A percentile compares a stretch with the other conserved stretches of the same genome.
These are phyloP conservation scores for Fusarium fracticaudum DNA, from an alignment of 2,329 filamentous ascomycete genomes.

Conservation along the genomic window DNA sequence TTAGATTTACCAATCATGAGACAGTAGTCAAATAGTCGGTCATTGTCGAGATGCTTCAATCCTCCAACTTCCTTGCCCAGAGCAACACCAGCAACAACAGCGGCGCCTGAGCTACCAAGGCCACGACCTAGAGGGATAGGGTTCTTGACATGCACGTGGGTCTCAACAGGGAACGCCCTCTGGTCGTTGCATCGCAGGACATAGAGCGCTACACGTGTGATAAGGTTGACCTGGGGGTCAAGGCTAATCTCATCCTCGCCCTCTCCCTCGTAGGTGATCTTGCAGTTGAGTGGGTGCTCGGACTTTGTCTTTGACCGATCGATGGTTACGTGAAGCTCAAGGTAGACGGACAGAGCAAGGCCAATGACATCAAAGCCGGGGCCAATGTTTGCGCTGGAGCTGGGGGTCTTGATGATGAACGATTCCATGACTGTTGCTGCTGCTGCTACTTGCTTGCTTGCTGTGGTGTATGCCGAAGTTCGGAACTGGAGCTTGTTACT, in stretches of 20 bases:
- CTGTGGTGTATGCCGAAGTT: slow-evolving; percentile 26
- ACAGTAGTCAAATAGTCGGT: slow-evolving; percentile 92
- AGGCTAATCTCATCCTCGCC: slow-evolving; percentile 82
- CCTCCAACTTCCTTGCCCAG: slow-evolving; percentile 89
- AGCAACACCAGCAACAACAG: slow-evolving; percentile 94
- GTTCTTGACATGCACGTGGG: slow-evolving; percentile 94
- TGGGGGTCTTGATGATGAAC: slow-evolving; percentile 82
- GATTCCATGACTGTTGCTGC: slow-evolving; percentile 60
- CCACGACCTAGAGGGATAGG: slow-evolving; percentile 93
- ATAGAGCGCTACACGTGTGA: slow-evolving; percentile 93
- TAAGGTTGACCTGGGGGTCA: slow-evolving; percentile 86
- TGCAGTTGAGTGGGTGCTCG: slow-evolving; percentile 80
- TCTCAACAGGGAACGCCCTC: slow-evolving; percentile 83
- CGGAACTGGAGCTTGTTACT: slow-evolving; percentile 3
- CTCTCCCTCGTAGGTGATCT: slow-evolving; percentile 88
- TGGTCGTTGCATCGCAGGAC: slow-evolving; percentile 92
- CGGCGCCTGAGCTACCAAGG: slow-evolving; percentile 93
- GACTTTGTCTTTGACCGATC: slow-evolving; percentile 65
- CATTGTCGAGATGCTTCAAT: slow-evolving; percentile 76
- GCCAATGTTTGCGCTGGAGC: slow-evolving; percentile 97
- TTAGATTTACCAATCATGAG: slow-evolving; percentile 83
- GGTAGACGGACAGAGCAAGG: slow-evolving; percentile 90
- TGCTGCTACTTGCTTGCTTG: slow-evolving; percentile 21
- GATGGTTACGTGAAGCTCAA: slow-evolving; percentile 86
- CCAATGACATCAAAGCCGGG: slow-evolving; percentile 98